Evolutionary conservation across 495 filamentous ascomycete genomes (phyloP).

Genomic region (Penicillium lagena): DNA sequence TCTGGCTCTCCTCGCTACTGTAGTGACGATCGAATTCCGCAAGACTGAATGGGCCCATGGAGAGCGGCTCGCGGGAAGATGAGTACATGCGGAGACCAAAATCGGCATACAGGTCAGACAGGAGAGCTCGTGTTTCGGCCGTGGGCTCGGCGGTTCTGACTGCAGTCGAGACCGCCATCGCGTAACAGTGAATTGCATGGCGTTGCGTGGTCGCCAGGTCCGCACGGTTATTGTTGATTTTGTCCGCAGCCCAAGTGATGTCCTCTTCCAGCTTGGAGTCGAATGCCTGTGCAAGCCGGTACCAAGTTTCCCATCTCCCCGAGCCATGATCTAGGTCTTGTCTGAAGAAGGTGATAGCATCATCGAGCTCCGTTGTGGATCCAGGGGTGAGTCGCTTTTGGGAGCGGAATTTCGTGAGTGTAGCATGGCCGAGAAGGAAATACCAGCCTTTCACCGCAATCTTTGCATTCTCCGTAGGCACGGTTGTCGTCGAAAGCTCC

Average conservation of each 20-base stretch:
- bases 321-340: slow-evolving; percentile 80
- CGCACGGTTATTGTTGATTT: slow-evolving; percentile 76
- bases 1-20: slow-evolving; percentile 56
- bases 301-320: slow-evolving; percentile 94
- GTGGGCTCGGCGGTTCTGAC: slow-evolving; percentile 55
- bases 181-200: slow-evolving; percentile 85
- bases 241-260: slow-evolving; percentile 91
- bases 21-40: slow-evolving; percentile 71
- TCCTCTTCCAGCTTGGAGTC: slow-evolving; percentile 88
- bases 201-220: slow-evolving; percentile 75
- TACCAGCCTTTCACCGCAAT: slow-evolving; percentile 87
- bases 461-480: slow-evolving; percentile 43
- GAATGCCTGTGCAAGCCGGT: slow-evolving; percentile 84
- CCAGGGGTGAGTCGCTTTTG: slow-evolving; percentile 72
- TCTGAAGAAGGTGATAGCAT: slow-evolving; percentile 73
- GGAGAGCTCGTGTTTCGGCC: slow-evolving; percentile 54
- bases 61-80: slow-evolving; percentile 83
- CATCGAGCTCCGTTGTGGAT: slow-evolving; percentile 79
- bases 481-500: slow-evolving; percentile 46
- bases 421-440: slow-evolving; percentile 82
- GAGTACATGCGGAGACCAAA: slow-evolving; percentile 88
- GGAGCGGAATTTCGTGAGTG: slow-evolving; percentile 79
- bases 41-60: slow-evolving; percentile 77
- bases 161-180: slow-evolving; percentile 76
- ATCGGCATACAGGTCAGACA: slow-evolving; percentile 80